Conservation (phyloP, 805 yeast species). For the Candida anglica region DNA sequence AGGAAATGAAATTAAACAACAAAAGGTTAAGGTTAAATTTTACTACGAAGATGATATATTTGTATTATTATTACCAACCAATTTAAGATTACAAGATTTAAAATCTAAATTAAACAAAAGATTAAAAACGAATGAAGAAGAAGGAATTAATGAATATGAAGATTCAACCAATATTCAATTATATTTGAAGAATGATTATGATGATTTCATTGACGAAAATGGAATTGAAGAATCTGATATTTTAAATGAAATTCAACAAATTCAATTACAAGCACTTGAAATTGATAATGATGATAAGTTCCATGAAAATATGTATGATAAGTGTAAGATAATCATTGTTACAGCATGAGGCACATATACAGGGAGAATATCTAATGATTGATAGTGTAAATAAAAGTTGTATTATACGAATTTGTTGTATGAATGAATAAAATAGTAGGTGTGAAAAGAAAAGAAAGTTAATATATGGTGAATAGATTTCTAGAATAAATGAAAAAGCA, state of each 20-base stretch:
- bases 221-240: constrained; percentile 19
- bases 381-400: background rate
- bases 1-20: constrained; percentile 10
- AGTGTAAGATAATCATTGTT: constrained; percentile 38
- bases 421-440: background rate
- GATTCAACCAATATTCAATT: constrained; percentile 23
- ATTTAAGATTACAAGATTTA: constrained; percentile 45
- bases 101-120: constrained; percentile 50
- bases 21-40: constrained; percentile 63
- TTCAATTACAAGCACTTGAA: constrained; percentile 28
- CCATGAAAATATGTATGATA: constrained; percentile 36
- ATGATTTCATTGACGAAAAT: constrained; percentile 31
- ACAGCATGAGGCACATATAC: too few species aligned
- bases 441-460: background rate
- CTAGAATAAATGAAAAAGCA: too few species aligned
- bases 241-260: constrained; percentile 22
- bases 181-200: constrained; percentile 39
- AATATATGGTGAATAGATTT: too few species aligned
- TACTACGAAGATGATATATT: constrained; percentile 79
- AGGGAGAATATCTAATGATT: too few species aligned
- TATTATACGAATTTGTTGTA: background rate
- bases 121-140: constrained; percentile 32
- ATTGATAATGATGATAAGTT: constrained; percentile 37
- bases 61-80: constrained; percentile 56
- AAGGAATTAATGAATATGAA: constrained; percentile 8